Evolutionary conservation across 805 yeast genomes (phyloP), one percentile per base, ranked within the genome.

Genomic region (Suhomyces xylopsoci): DNA sequence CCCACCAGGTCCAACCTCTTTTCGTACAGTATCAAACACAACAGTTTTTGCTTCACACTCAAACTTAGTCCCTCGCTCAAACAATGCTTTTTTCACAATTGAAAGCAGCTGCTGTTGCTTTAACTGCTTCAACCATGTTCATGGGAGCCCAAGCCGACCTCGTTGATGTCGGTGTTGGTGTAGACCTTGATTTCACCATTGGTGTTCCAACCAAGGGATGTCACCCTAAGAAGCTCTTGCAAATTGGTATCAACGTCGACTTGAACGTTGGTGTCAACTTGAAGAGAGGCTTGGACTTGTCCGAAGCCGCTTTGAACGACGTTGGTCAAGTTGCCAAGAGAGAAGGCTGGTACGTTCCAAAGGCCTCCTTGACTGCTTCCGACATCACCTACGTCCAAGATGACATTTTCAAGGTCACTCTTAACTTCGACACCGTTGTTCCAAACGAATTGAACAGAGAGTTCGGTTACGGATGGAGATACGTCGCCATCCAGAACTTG

Each of bases 341-440:
- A 45, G 51, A 48, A 47, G 45, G 46, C 25, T 12, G 44, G 46
- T 47, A 42, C 53, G 55, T 55, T 45, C 62, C 62, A 30, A 58
- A 53, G 53, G 62, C 61, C 9, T 51, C 56, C 34, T 58, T 59
- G 47, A 51, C 53, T 22, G 60, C 59, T 12, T 53, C 59, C n/a
- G 57, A 61, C 41, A 56, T 61, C 48, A 51, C 49, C 10, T 56
- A 41, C 43, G 61, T 58, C 24, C 44, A 52, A 32, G 63, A 49
- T 34, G 59, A 57, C 50, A 45, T 57, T 28, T 62, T 52, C 55
- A 57, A 62, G 54, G 63, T 60, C 43, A 58, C 60, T 15, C 47
- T 62, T 32, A 51, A 56, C 43, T 62, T 61, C 38, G 55, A 56
- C 34, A 55, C 64, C n/a, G 56, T 55, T n/a, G 59, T 55, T 46